Evolutionary conservation across 352 stramenopile species (phyloP), one percentile per base, ranked within the genome.

Genomic region (Pythium vanterpoolii): DNA sequence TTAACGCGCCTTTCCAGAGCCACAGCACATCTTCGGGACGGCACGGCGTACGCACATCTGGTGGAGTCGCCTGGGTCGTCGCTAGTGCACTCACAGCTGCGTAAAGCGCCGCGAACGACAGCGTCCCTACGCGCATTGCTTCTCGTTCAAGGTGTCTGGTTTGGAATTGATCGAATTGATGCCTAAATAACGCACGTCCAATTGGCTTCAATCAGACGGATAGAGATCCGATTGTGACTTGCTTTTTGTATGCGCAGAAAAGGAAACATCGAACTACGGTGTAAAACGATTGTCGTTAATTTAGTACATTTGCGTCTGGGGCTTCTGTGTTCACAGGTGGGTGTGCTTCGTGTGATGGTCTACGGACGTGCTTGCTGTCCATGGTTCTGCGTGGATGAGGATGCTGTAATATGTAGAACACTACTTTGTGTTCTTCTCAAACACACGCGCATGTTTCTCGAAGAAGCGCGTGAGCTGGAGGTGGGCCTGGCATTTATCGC

Each of bases 1-100:
- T 79, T 38, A 93, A 62, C 33, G 79, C 79, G 53, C 83, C 83
- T 34, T 76, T 86, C 83, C 83, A 93, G 14, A 93, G 27, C 83
- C 83, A 93, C 30, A 83, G 39, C 49, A 90, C 78, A 42, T 89
- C 79, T 0, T 62, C 69, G 0, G 67, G 61, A 38, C 69, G 60
- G 30, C 80, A 90, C 21, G 42, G 9, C 21, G 19, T 34, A 2
- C 33, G 31, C 3, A 16, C 28, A 38, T 39, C n/a, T 23, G 61
- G 24, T 40, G 45, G n/a, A 14, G 46, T 13, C 21, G 47, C 44
- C 11, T 27, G 9, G 5, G 23, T 26, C 2, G 1, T 21, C 28
- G 28, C 9, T 13, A 54, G 26, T 2, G 6, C 30, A 31, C 45
- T 27, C 39, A 62, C 13, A 31, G 38, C 39, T 30, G 46, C 34